Conservation (phyloP, 345 rosid genomes). For the Euphorbia lathyris region DNA sequence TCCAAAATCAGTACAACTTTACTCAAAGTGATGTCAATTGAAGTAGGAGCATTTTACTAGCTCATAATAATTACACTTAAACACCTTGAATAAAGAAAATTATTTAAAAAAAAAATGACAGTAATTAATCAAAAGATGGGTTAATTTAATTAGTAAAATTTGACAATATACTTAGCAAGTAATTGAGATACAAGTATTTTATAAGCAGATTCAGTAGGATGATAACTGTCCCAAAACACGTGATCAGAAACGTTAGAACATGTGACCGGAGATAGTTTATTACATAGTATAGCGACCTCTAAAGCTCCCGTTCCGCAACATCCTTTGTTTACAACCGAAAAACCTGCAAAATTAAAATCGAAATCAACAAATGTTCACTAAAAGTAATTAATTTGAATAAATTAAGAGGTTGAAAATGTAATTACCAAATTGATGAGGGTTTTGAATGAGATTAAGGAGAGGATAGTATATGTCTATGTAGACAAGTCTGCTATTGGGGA, state of each 20-base stretch:
- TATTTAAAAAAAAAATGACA: too few species aligned
- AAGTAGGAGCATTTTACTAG: not conserved
- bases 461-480: conserved; percentile 54
- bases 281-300: conserved; percentile 31
- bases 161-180: not conserved
- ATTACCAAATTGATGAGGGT: conserved; percentile 54
- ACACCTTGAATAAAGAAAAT: too few species aligned
- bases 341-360: conserved; percentile 26
- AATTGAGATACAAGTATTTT: conserved; percentile 1
- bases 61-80: not conserved
- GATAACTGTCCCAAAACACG: conserved; percentile 49
- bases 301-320: conserved; percentile 44
- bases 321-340: conserved; percentile 34
- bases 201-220: conserved; percentile 39
- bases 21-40: not conserved
- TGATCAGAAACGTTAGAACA: conserved; percentile 25
- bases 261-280: conserved; percentile 7
- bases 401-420: too few species aligned
- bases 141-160: not conserved
- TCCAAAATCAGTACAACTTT: too few species aligned
- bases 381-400: too few species aligned
- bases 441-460: conserved; percentile 44
- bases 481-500: conserved; percentile 29
- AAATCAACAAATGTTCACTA: too few species aligned
- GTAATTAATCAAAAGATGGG: too few species aligned